A percentile compares a stretch with the other conserved stretches of the same genome.
These are phyloP conservation scores for Arthrobotrys entomopaga DNA, from an alignment of 2,329 filamentous ascomycete genomes.

Conservation along the genomic window DNA sequence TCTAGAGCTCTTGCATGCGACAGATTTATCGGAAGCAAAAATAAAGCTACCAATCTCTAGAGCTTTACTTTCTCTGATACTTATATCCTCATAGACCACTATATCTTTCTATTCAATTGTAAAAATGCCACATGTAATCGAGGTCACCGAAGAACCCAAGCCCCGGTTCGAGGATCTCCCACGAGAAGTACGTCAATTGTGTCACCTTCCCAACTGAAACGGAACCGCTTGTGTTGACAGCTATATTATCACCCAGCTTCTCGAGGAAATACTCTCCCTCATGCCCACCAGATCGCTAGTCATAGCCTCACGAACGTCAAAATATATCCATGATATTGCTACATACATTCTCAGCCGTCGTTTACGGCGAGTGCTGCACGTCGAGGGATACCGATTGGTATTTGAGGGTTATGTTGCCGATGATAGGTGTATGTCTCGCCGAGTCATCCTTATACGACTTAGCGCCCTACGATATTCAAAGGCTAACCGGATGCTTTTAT, in stretches of 20 bases:
- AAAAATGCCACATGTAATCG: conserved; percentile 49
- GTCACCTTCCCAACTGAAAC: conserved; percentile 46
- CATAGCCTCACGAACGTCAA: conserved; percentile 32
- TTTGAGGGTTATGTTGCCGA: conserved; percentile 41
- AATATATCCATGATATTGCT: conserved; percentile 46
- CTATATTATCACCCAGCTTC: conserved; percentile 11
- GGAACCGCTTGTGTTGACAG: background rate
- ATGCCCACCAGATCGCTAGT: conserved; percentile 42
- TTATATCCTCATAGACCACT: background rate
- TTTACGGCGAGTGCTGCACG: conserved; percentile 24
- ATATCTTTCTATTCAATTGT: background rate
- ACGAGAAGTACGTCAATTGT: conserved; percentile 46
- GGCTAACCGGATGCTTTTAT: background rate
- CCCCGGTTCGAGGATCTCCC: conserved; percentile 37
- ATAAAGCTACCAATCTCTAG: background rate
- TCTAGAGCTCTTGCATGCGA: no score
- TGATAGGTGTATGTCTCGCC: conserved; percentile 28
- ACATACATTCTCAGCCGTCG: conserved; percentile 46
- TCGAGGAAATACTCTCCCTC: conserved; percentile 47
- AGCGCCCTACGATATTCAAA: background rate
- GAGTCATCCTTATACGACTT: background rate
- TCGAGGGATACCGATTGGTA: conserved; percentile 34
- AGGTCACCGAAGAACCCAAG: conserved; percentile 22
- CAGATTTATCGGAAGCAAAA: background rate
- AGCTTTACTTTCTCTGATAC: conserved; percentile 20